These are phyloP conservation scores for Gloeophyllum trabeum DNA, from an alignment of 768 basidiomycete species.

Conservation along the genomic window DNA sequence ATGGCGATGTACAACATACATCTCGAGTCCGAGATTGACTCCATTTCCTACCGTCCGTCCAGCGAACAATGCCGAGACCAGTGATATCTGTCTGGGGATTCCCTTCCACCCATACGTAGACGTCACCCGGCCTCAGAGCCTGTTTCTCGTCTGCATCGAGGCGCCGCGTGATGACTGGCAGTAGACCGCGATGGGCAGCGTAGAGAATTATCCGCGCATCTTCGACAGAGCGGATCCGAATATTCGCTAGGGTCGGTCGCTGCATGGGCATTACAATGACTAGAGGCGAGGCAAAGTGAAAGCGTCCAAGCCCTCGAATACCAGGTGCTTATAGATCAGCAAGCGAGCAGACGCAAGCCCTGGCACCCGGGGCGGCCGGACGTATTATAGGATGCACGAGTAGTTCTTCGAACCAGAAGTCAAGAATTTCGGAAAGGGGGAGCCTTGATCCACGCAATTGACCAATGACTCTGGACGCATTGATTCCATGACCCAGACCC, in stretches of 20 bases:
- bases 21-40: slow-evolving; percentile 77
- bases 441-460: too few relatives aligned
- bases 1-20: slow-evolving; percentile 28
- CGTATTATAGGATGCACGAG: too few relatives aligned
- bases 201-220: background rate
- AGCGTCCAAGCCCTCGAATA: too few relatives aligned
- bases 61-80: slow-evolving; percentile 74
- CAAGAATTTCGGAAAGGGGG: too few relatives aligned
- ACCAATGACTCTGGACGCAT: too few relatives aligned
- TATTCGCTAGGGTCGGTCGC: background rate
- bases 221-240: background rate
- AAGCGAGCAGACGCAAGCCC: too few relatives aligned
- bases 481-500: too few relatives aligned
- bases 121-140: slow-evolving; percentile 8
- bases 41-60: slow-evolving; percentile 79
- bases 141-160: slow-evolving; percentile 12
- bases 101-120: slow-evolving; percentile 21
- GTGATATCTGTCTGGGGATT: slow-evolving; percentile 65
- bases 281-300: too few relatives aligned
- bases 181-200: background rate
- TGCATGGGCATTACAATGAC: too few relatives aligned
- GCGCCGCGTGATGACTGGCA: slow-evolving; percentile 10
- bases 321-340: too few relatives aligned
- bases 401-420: too few relatives aligned
- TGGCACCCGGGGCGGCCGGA: too few relatives aligned